Conservation (phyloP, 495 filamentous ascomycete species). For the Penicillium cosmopolitanum region DNA sequence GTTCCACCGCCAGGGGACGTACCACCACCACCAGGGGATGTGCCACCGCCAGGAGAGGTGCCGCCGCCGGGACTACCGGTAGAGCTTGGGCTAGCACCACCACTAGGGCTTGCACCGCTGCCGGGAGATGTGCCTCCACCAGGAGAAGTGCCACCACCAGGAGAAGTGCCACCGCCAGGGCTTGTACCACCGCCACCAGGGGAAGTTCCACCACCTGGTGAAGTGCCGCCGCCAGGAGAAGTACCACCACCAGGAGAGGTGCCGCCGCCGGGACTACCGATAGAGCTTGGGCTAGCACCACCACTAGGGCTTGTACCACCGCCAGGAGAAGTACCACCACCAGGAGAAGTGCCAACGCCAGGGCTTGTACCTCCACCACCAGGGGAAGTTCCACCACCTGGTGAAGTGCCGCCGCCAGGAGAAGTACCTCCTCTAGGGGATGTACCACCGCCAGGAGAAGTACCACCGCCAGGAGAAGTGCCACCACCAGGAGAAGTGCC, state of each 20-base stretch:
- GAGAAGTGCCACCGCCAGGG: no score
- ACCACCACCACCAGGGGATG: neutral
- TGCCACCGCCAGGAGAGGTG: constrained; percentile 1
- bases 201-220: constrained; percentile 1
- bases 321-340: constrained; percentile 9
- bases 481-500: constrained; percentile 3
- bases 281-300: neutral
- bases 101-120: neutral
- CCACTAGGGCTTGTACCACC: constrained; percentile 1
- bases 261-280: constrained; percentile 2
- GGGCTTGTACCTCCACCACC: no score
- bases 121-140: constrained; percentile 11
- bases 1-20: neutral
- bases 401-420: constrained; percentile 1
- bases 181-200: neutral
- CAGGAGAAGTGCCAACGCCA: neutral
- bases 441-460: constrained; percentile 1
- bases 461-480: constrained; percentile 1
- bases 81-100: neutral
- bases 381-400: constrained; percentile 2
- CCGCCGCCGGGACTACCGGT: constrained; percentile 4
- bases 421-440: neutral
- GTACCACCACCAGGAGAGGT: constrained; percentile 1
- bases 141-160: constrained; percentile 4
- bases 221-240: neutral